Evolutionary conservation across 768 basidiomycete species (phyloP).

Genomic region (Trametes gibbosa): DNA sequence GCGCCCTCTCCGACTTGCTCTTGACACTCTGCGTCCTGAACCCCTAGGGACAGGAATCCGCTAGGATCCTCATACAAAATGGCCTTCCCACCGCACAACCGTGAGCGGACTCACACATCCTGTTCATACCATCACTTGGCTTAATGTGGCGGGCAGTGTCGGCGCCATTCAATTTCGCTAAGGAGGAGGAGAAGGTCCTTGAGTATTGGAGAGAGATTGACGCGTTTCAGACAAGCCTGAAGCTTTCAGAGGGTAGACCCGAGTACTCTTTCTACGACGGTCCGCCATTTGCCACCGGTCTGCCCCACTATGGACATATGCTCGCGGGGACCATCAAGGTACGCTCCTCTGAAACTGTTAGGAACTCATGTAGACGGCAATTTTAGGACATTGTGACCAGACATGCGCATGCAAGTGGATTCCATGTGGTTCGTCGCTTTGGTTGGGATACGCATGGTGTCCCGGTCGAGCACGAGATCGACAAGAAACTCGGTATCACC

Average conservation of each 20-base stretch:
- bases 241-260: slow-evolving; percentile 87
- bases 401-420: slow-evolving; percentile 90
- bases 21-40: background rate
- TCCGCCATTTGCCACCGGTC: slow-evolving; percentile 94
- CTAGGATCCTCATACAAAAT: slow-evolving; percentile 11
- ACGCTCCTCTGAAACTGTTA: slow-evolving; percentile 17
- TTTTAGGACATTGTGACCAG: slow-evolving; percentile 93
- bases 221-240: slow-evolving; percentile 92
- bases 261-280: slow-evolving; percentile 97
- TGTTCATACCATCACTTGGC: background rate
- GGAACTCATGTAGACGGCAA: background rate
- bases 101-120: slow-evolving; percentile 20
- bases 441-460: slow-evolving; percentile 99
- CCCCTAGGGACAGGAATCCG: background rate
- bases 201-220: slow-evolving; percentile 95
- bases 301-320: slow-evolving; percentile 95
- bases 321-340: slow-evolving; percentile 94
- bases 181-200: slow-evolving; percentile 88
- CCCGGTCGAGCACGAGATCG: slow-evolving; percentile 99
- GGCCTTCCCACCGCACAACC: slow-evolving; percentile 30
- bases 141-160: slow-evolving; percentile 50
- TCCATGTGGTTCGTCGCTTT: slow-evolving; percentile 90
- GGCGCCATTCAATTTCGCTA: slow-evolving; percentile 75
- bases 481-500: slow-evolving; percentile 91
- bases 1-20: background rate